phyloP scores from a whole-genome alignment of 305 asterid genomes.

The Solanum hybrid region DNA sequence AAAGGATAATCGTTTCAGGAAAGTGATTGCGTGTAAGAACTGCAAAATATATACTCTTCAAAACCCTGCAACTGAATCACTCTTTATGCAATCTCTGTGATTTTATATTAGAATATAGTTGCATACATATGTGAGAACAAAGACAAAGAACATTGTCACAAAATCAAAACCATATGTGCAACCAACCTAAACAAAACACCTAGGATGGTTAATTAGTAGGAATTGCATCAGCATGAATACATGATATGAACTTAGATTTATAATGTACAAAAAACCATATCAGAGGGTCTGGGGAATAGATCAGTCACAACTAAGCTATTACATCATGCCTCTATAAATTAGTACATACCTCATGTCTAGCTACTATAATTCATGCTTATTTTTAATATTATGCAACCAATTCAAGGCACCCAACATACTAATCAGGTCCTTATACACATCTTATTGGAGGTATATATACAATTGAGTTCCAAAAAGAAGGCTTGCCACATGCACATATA shows the following conservation, averaged over 20 bases:
- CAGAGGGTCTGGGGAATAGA: not conserved
- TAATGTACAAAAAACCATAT: no score
- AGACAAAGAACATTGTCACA: not conserved
- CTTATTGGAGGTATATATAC: no score
- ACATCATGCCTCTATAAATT: not conserved
- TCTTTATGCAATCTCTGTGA: no score
- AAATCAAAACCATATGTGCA: not conserved
- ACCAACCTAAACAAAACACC: not conserved
- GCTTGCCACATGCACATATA: no score
- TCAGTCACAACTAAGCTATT: not conserved
- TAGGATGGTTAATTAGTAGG: not conserved
- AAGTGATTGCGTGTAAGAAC: no score
- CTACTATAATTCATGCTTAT: not conserved
- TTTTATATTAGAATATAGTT: no score
- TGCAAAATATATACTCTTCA: no score
- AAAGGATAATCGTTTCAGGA: no score
- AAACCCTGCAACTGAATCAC: no score
- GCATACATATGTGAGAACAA: not conserved
- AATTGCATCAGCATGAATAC: not conserved
- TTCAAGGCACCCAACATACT: not conserved
- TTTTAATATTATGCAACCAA: not conserved
- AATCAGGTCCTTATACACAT: no score
- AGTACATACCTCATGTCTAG: not conserved
- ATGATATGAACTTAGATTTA: not conserved
- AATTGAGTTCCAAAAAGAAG: no score